phyloP scores from a whole-genome alignment of 1,284 basidiomycete species.

The Blastosporella zonata region DNA sequence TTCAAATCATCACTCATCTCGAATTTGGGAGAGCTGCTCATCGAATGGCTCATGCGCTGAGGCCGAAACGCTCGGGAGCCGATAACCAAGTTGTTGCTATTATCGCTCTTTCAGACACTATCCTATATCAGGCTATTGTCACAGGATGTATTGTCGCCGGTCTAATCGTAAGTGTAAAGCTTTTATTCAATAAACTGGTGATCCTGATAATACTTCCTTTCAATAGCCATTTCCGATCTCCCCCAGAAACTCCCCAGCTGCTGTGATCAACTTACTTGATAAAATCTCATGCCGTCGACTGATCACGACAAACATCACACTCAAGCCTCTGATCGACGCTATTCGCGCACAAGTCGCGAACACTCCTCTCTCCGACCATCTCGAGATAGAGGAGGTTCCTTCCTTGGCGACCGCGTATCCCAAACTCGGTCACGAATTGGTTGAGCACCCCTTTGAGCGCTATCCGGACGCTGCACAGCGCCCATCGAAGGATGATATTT shows the following conservation, averaged over 20 bases:
- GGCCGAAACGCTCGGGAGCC: slow-evolving; percentile 7
- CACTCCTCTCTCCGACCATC: not conserved
- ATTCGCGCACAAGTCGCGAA: not conserved
- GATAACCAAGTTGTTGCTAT: slow-evolving; percentile 17
- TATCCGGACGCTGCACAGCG: slow-evolving; percentile 1
- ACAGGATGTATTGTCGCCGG: slow-evolving; percentile 21
- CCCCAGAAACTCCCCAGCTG: slow-evolving; percentile 28
- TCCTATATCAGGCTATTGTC: slow-evolving; percentile 21
- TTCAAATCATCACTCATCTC: slow-evolving; percentile 17
- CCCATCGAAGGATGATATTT: slow-evolving; percentile 7
- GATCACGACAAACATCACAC: slow-evolving; percentile 24
- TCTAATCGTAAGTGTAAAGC: slow-evolving; percentile 18
- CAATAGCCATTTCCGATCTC: slow-evolving; percentile 33
- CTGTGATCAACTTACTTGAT: slow-evolving; percentile 27
- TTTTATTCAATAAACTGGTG: slow-evolving; percentile 4
- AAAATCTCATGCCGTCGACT: slow-evolving; percentile 28
- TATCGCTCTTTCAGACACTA: slow-evolving; percentile 18
- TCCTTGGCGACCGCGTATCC: slow-evolving; percentile 24
- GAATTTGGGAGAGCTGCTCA: slow-evolving; percentile 24
- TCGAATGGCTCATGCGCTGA: slow-evolving; percentile 20
- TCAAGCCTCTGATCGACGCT: slow-evolving; percentile 12
- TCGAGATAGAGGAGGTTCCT: slow-evolving; percentile 7
- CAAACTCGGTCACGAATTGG: slow-evolving; percentile 26
- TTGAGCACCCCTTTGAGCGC: slow-evolving; percentile 5
- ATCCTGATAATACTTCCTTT: not conserved